A percentile compares a stretch with the other conserved stretches of the same genome.
phyloP scores from a whole-genome alignment of 2,329 filamentous ascomycete species.

The Thyridium curvatum region DNA sequence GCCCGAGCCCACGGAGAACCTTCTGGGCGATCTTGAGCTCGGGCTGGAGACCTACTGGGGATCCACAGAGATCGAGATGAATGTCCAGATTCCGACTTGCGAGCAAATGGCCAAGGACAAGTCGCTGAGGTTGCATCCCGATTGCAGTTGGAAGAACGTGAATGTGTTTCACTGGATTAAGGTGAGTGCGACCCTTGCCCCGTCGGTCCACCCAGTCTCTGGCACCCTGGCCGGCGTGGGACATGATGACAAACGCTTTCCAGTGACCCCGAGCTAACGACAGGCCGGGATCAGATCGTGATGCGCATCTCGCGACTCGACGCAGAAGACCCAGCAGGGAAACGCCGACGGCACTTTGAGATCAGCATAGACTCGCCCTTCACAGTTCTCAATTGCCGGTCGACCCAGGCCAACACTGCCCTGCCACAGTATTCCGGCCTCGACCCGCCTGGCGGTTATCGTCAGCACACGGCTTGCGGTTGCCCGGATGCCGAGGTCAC shows the following conservation, averaged over 20 bases:
- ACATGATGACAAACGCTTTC: no score
- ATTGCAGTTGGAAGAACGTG: constrained; percentile 90
- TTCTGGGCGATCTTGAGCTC: constrained; percentile 73
- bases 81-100: constrained; percentile 85
- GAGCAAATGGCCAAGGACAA: constrained; percentile 74
- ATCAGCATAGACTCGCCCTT: constrained; percentile 96
- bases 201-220: no score
- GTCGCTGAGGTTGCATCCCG: constrained; percentile 65
- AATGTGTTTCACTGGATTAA: constrained; percentile 97
- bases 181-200: constrained; percentile 52
- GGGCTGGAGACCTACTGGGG: constrained; percentile 69
- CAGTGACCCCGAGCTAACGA: no score
- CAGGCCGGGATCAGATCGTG: constrained; percentile 77
- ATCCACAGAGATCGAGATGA: constrained; percentile 91
- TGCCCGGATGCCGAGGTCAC: constrained; percentile 42
- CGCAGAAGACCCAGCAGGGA: constrained; percentile 61
- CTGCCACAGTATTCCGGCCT: constrained; percentile 67
- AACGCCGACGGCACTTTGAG: constrained; percentile 82
- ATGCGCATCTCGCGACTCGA: constrained; percentile 86
- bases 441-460: constrained; percentile 45
- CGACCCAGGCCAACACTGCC: constrained; percentile 83
- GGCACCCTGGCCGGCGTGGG: no score
- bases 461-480: constrained; percentile 42
- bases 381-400: constrained; percentile 85
- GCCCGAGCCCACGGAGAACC: constrained; percentile 55